Base-by-base conservation (phyloP, 768 basidiomycete species). In the Pulveroboletus frians region DNA sequence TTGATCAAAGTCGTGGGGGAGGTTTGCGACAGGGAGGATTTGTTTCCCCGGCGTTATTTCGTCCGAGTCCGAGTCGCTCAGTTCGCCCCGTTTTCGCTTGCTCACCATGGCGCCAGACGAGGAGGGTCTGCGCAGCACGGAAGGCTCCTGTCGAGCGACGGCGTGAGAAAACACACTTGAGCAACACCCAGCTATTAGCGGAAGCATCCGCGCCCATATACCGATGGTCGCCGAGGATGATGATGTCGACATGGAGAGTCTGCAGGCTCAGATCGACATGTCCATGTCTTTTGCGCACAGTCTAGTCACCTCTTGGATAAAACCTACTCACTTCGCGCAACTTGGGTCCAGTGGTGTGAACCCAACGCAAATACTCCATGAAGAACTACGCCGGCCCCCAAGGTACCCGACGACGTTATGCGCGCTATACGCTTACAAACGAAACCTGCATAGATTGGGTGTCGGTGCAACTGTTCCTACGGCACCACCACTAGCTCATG, bases 221-320 rank as follows among this genome's bases (percentile, higher is more conserved):
- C 23, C 43, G 10, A 49, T 69, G 68, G 58, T 58, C 46, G 51
- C 58, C n/a, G 77, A 82, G 55, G 79, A 83, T 49, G 75, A 83
- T 49, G 75, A 76, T 35, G 73, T 88, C 39, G 84, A 88, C 61
- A 56, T 73, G 42, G 84, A 87, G 59, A 71, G 77, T 30, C 71
- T 91, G 35, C 88, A 90, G 65, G 87, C 88, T n/a, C 85, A 85
- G 68, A 81, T 90, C 45, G 85, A 91, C 66, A 70, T 87, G 59
- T 81, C 88, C 18, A 80, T 90, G 80, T 83, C 88, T 5, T 80
- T 83, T 66, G 81, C 84, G 2, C 79, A 89, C 54, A 74, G 79
- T 62, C 74, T 90, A 57, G 80, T 87, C 38, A 75, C 84, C 18
- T 85, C 88, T 47, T 91, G 88, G 88, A 73, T 91, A 56, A 79